Evolutionary conservation across 2,329 filamentous ascomycete genomes (phyloP).

Genomic region (Fusarium caatingaense): DNA sequence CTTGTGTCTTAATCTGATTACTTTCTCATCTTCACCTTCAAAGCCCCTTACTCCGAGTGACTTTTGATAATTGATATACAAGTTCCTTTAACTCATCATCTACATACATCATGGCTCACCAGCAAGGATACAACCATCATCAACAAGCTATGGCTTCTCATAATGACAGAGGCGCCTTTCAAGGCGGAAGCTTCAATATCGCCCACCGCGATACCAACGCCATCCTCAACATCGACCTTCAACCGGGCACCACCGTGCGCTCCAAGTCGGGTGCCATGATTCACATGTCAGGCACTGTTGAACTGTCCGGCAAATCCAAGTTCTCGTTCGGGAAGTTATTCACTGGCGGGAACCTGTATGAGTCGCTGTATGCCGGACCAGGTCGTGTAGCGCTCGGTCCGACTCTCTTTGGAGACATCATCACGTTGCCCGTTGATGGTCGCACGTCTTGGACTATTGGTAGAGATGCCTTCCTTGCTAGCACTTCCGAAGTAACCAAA

Average conservation of each 20-base stretch:
- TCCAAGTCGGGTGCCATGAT: neutral
- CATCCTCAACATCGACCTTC: neutral
- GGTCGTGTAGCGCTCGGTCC: neutral
- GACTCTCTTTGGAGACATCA: neutral
- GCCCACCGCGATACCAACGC: neutral
- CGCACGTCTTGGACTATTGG: neutral
- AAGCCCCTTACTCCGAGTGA: rapidly evolving
- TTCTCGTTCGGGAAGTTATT: neutral
- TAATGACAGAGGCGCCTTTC: neutral
- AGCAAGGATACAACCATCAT: neutral
- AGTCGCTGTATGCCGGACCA: neutral
- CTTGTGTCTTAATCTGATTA: too few relatives aligned
- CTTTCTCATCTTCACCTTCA: neutral
- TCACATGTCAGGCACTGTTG: neutral
- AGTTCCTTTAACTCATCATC: neutral
- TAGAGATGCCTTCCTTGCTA: neutral
- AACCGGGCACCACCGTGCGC: neutral
- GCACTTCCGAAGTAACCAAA: neutral
- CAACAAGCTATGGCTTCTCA: neutral
- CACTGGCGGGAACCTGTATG: neutral
- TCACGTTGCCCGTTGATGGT: neutral
- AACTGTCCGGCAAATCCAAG: neutral
- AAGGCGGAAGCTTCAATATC: neutral
- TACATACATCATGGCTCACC: neutral
- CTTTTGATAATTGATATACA: rapidly evolving